Conservation (phyloP, 495 filamentous ascomycete genomes). For the Aspergillus sparsus region DNA sequence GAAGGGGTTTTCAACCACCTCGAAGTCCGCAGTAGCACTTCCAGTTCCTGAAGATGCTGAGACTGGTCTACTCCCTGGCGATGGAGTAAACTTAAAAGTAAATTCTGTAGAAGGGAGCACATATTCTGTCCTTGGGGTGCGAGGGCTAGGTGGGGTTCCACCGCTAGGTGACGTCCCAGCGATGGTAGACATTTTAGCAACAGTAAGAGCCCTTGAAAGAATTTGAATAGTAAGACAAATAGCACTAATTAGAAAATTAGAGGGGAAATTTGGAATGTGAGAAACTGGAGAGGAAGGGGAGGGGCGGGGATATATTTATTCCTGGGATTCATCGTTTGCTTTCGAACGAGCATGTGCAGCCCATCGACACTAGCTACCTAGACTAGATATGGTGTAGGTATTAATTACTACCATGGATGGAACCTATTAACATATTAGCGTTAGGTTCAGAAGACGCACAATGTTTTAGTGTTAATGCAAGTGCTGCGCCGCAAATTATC, state of each 20-base stretch:
- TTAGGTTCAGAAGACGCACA: too few species aligned
- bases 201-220: too few species aligned
- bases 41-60: background rate
- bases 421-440: too few species aligned
- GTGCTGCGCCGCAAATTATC: background rate
- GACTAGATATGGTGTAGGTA: background rate
- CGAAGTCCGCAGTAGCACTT: background rate
- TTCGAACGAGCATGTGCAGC: background rate
- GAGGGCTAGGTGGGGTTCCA: background rate
- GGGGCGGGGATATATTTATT: background rate
- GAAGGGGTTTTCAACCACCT: background rate
- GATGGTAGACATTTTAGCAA: too few species aligned
- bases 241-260: background rate
- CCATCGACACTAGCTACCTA: background rate
- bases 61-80: background rate
- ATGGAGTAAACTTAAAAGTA: conserved; percentile 7
- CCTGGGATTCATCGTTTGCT: background rate
- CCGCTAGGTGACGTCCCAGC: background rate
- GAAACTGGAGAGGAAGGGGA: background rate
- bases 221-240: too few species aligned
- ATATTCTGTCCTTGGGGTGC: background rate
- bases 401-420: too few species aligned
- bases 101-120: background rate
- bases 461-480: background rate
- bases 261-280: background rate